A percentile compares a stretch with the other conserved stretches of the same genome.
Conservation (phyloP, 192 early-diverging fungal species). For the Linnemannia exigua region DNA sequence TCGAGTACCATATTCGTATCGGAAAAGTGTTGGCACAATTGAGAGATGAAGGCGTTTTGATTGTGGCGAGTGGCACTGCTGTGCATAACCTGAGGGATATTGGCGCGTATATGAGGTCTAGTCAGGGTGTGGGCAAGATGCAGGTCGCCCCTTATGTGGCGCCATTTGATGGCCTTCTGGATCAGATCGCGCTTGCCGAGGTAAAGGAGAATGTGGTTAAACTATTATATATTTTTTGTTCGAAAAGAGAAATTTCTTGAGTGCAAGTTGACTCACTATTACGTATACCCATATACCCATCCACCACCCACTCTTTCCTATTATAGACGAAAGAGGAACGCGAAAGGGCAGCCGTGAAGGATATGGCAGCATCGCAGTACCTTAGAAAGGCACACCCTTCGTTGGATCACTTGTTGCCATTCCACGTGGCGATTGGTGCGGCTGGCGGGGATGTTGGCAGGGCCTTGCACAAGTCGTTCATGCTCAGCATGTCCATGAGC, state of each 20-base stretch:
- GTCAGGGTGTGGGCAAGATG: slow-evolving; percentile 8
- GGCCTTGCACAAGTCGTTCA: slow-evolving; percentile 55
- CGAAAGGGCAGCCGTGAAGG: slow-evolving; percentile 41
- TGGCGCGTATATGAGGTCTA: slow-evolving; percentile 40
- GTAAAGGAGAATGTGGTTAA: not conserved
- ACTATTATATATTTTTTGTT: not conserved
- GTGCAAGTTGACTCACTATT: not conserved
- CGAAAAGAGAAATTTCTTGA: not conserved
- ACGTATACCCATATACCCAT: no score
- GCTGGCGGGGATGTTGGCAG: slow-evolving; percentile 60
- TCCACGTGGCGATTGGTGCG: slow-evolving; percentile 77
- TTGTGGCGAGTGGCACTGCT: slow-evolving; percentile 76
- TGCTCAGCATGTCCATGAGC: slow-evolving; percentile 46
- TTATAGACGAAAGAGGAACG: slow-evolving; percentile 56
- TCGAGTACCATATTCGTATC: slow-evolving; percentile 66
- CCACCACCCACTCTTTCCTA: no score
- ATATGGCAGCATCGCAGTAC: slow-evolving; percentile 57
- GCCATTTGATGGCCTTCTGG: slow-evolving; percentile 72
- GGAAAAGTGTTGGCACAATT: slow-evolving; percentile 62
- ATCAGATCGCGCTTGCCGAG: slow-evolving; percentile 53
- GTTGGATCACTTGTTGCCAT: slow-evolving; percentile 76
- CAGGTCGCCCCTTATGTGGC: slow-evolving; percentile 64
- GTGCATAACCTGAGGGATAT: slow-evolving; percentile 76
- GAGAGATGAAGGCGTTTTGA: slow-evolving; percentile 70
- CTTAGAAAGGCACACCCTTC: slow-evolving; percentile 74